Conservation (phyloP, 202 grass and related monocot genomes). For the Setaria italica region DNA sequence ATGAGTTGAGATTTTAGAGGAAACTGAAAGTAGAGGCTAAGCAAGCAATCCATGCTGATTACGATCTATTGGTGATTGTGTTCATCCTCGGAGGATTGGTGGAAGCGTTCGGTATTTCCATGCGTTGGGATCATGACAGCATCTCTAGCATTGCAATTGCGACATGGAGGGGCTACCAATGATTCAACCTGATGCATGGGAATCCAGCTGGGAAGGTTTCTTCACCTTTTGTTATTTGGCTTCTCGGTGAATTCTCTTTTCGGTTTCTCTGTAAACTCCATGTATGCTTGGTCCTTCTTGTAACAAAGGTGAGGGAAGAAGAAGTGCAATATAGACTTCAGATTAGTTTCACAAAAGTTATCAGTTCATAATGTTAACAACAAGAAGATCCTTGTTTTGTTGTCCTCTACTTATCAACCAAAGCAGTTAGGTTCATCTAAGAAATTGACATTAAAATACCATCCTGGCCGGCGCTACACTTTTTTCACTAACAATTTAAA, state of each 20-base stretch:
- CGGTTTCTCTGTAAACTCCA: too few species aligned
- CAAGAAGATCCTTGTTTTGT: too few species aligned
- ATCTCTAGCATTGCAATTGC: background rate
- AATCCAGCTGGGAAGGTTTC: background rate
- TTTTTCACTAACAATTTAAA: too few species aligned
- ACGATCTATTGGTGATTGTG: background rate
- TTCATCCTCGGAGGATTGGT: background rate
- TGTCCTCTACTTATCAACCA: too few species aligned
- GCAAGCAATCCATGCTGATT: background rate
- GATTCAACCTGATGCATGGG: background rate
- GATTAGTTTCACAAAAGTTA: too few species aligned
- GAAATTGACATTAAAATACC: too few species aligned
- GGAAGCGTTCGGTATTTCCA: background rate
- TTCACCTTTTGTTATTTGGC: background rate
- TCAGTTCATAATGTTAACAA: too few species aligned
- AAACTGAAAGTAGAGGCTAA: conserved; percentile 4
- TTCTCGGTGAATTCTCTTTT: background rate
- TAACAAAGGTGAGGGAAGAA: too few species aligned
- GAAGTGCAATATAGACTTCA: too few species aligned
- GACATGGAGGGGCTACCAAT: background rate
- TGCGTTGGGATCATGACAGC: background rate
- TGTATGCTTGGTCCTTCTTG: too few species aligned
- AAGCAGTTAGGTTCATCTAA: too few species aligned
- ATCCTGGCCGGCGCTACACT: too few species aligned
- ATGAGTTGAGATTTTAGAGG: conserved; percentile 13